A percentile compares a stretch with the other conserved stretches of the same genome.
Evolutionary conservation across 2,329 filamentous ascomycete genomes (phyloP).

Genomic region (Lanzia echinophila): DNA sequence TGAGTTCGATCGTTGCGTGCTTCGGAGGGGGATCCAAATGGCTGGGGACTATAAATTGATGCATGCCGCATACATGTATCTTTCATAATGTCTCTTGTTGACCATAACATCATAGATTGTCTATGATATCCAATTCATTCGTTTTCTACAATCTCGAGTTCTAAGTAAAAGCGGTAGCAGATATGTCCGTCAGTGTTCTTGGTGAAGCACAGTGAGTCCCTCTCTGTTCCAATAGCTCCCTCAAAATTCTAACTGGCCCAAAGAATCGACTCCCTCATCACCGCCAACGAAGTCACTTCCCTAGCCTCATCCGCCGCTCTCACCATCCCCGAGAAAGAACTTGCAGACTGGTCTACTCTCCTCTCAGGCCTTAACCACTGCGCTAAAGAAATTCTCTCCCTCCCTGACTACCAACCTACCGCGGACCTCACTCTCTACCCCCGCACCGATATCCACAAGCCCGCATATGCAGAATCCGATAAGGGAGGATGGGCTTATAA

Average conservation of each 20-base stretch:
- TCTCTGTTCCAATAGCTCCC: neutral
- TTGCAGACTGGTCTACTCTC: conserved; percentile 17
- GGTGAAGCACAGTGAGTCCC: conserved; percentile 14
- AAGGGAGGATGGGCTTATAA: conserved; percentile 34
- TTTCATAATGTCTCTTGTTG: too few relatives aligned
- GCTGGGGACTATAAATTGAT: too few relatives aligned
- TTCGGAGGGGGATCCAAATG: too few relatives aligned
- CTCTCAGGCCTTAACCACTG: conserved; percentile 21
- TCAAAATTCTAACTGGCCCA: neutral
- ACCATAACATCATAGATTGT: too few relatives aligned
- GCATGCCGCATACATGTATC: too few relatives aligned
- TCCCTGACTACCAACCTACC: conserved; percentile 18
- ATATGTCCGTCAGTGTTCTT: conserved; percentile 16
- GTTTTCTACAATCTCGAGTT: too few relatives aligned
- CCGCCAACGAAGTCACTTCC: conserved; percentile 12
- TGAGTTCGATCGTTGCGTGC: too few relatives aligned
- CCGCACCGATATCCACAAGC: conserved; percentile 18
- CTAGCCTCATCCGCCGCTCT: conserved; percentile 15
- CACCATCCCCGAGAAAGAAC: conserved; percentile 12
- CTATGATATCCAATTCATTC: too few relatives aligned
- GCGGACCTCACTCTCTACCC: conserved; percentile 20
- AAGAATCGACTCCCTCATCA: conserved; percentile 20
- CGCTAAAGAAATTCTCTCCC: conserved; percentile 18
- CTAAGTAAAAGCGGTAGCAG: neutral
- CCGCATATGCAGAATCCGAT: conserved; percentile 15